Conservation (phyloP, 176 grass and related monocot genomes). For the Otatea glauca region DNA sequence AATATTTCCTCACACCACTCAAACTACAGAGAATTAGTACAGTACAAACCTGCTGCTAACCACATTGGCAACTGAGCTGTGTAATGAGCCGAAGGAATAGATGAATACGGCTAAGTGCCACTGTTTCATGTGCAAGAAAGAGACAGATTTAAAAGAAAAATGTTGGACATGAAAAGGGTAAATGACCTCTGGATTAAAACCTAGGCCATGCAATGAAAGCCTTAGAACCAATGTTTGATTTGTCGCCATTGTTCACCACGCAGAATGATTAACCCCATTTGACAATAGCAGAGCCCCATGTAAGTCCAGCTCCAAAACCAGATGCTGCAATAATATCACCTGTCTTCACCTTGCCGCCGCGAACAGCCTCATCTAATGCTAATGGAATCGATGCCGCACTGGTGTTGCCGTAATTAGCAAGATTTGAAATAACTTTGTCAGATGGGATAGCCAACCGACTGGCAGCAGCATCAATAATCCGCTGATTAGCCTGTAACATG, state of each 20-base stretch:
- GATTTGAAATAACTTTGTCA: conserved; percentile 93
- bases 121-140: conserved; percentile 52
- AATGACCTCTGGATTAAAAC: conserved; percentile 24
- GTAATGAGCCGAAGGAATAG: conserved; percentile 46
- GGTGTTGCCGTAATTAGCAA: conserved; percentile 91
- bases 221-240: conserved; percentile 13
- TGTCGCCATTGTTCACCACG: neutral
- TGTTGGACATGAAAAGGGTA: conserved; percentile 24
- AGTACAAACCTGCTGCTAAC: conserved; percentile 32
- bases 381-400: conserved; percentile 94
- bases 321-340: conserved; percentile 74
- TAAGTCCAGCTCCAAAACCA: conserved; percentile 95
- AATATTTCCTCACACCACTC: conserved; percentile 42
- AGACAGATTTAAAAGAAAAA: conserved; percentile 37
- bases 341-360: conserved; percentile 68
- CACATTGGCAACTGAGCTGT: conserved; percentile 18
- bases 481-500: conserved; percentile 74
- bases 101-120: conserved; percentile 38
- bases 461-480: conserved; percentile 90
- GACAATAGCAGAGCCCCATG: conserved; percentile 84
- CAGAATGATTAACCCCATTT: conserved; percentile 61
- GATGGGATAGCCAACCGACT: conserved; percentile 72
- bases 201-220: conserved; percentile 21
- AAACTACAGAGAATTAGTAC: conserved; percentile 42
- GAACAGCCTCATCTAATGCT: conserved; percentile 90